These are phyloP conservation scores for Limonium bicolor DNA, from an alignment of 148 eudicot genomes.

Conservation along the genomic window DNA sequence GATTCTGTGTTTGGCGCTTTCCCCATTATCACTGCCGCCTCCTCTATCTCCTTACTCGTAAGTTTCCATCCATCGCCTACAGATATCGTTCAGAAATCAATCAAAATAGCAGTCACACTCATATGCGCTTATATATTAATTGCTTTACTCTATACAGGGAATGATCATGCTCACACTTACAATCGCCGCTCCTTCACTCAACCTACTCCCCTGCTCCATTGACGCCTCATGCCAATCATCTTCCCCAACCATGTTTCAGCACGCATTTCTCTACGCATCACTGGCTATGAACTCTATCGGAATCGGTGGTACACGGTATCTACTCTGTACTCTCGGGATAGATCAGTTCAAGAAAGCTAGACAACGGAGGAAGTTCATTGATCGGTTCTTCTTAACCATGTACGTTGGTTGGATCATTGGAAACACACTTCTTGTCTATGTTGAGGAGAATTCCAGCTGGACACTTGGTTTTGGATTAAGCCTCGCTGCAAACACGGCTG, in stretches of 20 bases:
- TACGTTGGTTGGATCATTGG: constrained; percentile 20
- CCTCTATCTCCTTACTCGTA: constrained; percentile 33
- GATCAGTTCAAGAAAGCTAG: constrained; percentile 24
- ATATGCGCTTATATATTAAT: no score
- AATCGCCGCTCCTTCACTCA: constrained; percentile 17
- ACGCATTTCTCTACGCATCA: constrained; percentile 15
- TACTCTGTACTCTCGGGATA: constrained; percentile 35
- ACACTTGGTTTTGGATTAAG: constrained; percentile 21
- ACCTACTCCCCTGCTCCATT: constrained; percentile 16
- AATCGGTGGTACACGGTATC: constrained; percentile 25
- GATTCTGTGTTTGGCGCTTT: constrained; percentile 35
- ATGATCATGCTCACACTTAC: constrained; percentile 23
- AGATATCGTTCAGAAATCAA: no score
- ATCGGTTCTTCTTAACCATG: constrained; percentile 20
- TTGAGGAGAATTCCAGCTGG: constrained; percentile 44
- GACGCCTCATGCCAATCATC: constrained; percentile 7
- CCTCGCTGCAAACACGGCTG: constrained; percentile 18
- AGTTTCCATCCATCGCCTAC: no score
- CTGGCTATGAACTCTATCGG: constrained; percentile 27
- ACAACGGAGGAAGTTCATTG: constrained; percentile 22
- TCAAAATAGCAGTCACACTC: no score
- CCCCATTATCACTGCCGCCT: constrained; percentile 21
- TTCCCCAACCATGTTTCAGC: constrained; percentile 17
- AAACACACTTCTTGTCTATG: constrained; percentile 23
- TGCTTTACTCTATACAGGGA: no score